Conservation (phyloP, 2,329 filamentous ascomycete species). For the Exophiala bonariae region DNA sequence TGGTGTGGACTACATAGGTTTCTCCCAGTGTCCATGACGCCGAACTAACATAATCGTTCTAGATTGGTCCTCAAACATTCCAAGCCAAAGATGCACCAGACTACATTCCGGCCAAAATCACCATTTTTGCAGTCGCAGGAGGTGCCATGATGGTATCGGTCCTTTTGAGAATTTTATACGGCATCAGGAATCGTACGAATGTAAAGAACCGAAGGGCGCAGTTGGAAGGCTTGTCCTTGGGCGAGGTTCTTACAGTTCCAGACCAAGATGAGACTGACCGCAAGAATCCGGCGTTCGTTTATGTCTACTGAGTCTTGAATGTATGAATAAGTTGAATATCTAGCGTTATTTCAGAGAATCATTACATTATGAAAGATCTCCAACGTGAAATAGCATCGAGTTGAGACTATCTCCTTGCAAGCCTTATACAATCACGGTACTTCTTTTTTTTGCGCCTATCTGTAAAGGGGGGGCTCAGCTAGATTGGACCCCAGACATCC, state of each 20-base stretch:
- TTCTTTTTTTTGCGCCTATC: no score
- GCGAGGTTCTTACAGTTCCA: background rate
- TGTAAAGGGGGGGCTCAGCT: no score
- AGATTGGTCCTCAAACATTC: constrained; percentile 46
- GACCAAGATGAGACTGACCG: constrained; percentile 5
- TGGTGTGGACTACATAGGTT: no score
- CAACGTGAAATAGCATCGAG: no score
- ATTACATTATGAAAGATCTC: no score
- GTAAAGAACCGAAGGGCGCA: constrained; percentile 1
- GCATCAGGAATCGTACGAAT: constrained; percentile 2
- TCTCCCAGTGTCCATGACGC: no score
- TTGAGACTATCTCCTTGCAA: background rate
- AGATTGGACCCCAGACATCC: no score
- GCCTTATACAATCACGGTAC: no score
- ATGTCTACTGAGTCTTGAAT: background rate
- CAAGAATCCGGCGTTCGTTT: constrained; percentile 7
- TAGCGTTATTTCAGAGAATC: no score
- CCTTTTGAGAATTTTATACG: constrained; percentile 4
- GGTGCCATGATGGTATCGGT: constrained; percentile 15
- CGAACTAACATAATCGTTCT: no score
- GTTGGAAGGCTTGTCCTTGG: background rate
- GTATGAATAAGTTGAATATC: no score
- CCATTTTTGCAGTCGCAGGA: constrained; percentile 37
- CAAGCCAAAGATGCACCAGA: constrained; percentile 42
- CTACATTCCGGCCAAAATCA: constrained; percentile 43